Base-by-base conservation (phyloP, 805 yeast species). In the Kodamaea restingae region DNA sequence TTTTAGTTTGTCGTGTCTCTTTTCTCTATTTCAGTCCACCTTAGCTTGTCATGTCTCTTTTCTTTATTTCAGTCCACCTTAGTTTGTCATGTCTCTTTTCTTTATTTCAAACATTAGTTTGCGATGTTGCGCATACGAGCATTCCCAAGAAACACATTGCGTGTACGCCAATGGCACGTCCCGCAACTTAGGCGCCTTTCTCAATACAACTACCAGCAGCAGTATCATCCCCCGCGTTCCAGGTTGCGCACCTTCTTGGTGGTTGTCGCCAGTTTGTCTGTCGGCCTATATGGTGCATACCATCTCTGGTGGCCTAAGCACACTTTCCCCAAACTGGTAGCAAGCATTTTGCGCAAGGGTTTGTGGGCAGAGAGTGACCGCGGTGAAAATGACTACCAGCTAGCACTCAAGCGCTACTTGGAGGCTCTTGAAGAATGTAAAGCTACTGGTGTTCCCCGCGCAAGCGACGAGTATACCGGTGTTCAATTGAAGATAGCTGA, bases 401-500 rank as follows among this genome's bases (percentile, higher is more conserved):
- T 76, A 44, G 95, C 97, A 0, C 65, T 88, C 43, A 73, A 75
- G 42, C 70, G 73, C 49, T 91, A 90, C 60, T 71, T 86, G 32
- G 81, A 82, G 46, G 95, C 95, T 0, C 62, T 88, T 18, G 70
- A 77, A 20, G 72, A 76, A 45, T 81, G 88, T 28, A 73, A 79
- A 26, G 64, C 70, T 18, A 61, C 78, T 33, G 71, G 70, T 0
- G 56, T 87, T 63, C 75, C 77, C 45, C 73, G 73, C 8, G 50
- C 84, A 22, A 70, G 78, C 41, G 93, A 87, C 52, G 91, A 85
- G 52, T 90, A 85, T 58, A 90, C 97, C 0, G 96, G 97, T 0
- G 77, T 91, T 38, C 95, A 90, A 53, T 68, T 91, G 57, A 87
- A 90, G 52, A 67, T 87, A 25, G 95, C 84, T 8, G 95, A 88